Conservation (phyloP, 768 basidiomycete genomes). For the Atractiella rhizophila region DNA sequence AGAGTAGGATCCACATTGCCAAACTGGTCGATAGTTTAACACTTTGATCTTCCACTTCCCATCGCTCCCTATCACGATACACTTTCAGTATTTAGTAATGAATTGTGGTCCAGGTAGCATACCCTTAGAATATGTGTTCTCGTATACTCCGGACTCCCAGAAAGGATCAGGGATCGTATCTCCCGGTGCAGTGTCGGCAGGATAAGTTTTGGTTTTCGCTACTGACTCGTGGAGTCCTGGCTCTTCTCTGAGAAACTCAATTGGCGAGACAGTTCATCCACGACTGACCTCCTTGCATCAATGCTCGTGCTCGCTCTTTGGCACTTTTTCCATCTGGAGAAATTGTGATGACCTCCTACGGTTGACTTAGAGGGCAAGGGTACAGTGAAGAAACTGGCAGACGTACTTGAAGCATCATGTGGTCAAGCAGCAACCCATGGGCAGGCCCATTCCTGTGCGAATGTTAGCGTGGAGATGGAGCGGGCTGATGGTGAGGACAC, state of each 20-base stretch:
- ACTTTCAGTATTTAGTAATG: too few relatives aligned
- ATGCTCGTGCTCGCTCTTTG: neutral
- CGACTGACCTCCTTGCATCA: constrained; percentile 4
- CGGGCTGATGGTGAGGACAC: too few relatives aligned
- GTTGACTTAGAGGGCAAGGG: neutral
- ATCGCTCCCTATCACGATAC: too few relatives aligned
- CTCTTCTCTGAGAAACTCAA: too few relatives aligned
- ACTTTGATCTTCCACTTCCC: constrained; percentile 4
- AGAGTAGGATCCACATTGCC: too few relatives aligned
- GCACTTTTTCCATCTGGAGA: constrained; percentile 2
- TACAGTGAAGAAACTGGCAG: neutral
- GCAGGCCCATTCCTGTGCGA: constrained; percentile 7
- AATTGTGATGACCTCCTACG: constrained; percentile 4
- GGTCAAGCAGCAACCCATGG: neutral
- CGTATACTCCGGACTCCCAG: constrained; percentile 4
- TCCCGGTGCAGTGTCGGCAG: too few relatives aligned
- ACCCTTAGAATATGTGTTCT: constrained; percentile 2
- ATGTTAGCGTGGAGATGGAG: too few relatives aligned
- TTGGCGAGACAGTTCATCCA: too few relatives aligned
- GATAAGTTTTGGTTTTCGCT: too few relatives aligned
- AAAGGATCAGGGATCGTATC: neutral
- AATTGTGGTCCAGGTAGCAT: too few relatives aligned
- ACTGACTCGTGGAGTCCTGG: too few relatives aligned
- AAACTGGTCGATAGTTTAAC: constrained; percentile 2
- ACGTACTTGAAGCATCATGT: neutral